Evolutionary conservation across 331 rosid species (phyloP).

Genomic region (Prunus yedoensis): DNA sequence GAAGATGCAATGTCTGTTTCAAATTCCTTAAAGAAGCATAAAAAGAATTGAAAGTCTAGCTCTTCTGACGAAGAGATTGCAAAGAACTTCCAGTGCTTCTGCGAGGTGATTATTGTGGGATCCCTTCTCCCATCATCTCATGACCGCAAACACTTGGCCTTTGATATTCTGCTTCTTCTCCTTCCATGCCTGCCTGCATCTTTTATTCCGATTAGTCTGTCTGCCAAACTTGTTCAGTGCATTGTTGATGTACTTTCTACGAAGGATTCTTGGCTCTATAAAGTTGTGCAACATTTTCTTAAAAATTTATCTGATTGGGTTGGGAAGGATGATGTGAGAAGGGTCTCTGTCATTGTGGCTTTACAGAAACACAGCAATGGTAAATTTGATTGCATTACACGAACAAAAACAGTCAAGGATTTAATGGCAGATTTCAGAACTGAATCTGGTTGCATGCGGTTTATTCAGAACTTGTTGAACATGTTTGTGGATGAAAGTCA

Average conservation of each 20-base stretch:
- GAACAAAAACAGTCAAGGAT: too few relatives aligned
- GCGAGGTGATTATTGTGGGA: conserved; percentile 79
- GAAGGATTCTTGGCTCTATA: conserved; percentile 78
- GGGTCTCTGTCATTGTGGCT: too few relatives aligned
- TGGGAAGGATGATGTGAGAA: too few relatives aligned
- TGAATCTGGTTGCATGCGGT: too few relatives aligned
- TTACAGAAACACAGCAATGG: too few relatives aligned
- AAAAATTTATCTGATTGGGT: conserved; percentile 73
- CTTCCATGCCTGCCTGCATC: conserved; percentile 77
- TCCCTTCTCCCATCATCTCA: conserved; percentile 92
- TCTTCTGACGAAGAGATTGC: conserved; percentile 80
- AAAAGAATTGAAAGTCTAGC: conserved; percentile 73
- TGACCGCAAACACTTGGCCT: conserved; percentile 89
- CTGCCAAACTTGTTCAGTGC: conserved; percentile 87
- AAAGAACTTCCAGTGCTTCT: conserved; percentile 57
- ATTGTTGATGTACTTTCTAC: conserved; percentile 77
- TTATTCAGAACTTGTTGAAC: too few relatives aligned
- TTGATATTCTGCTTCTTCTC: conserved; percentile 74
- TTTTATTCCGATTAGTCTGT: conserved; percentile 57
- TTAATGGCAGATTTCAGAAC: too few relatives aligned
- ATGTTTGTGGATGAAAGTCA: too few relatives aligned
- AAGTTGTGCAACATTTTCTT: conserved; percentile 76
- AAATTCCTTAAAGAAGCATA: conserved; percentile 75
- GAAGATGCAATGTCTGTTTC: conserved; percentile 67
- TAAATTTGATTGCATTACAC: too few relatives aligned